Evolutionary conservation across 1,284 basidiomycete species (phyloP).

Genomic region (Rhodotorula sp.): DNA sequence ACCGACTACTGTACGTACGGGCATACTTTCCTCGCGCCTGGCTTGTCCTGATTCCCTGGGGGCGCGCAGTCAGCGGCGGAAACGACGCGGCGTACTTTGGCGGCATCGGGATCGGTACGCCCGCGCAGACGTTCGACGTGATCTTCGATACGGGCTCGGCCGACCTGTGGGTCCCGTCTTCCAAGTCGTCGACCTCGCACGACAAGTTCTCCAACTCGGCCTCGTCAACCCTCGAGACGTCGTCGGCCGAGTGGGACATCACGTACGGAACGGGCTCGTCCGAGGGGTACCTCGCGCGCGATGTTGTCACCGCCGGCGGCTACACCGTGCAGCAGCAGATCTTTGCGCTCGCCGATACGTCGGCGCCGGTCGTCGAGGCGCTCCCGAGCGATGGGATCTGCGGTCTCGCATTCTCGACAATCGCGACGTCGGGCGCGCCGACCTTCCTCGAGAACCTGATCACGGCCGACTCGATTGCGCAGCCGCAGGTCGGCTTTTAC

Average conservation of each 20-base stretch:
- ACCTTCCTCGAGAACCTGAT: conserved; percentile 42
- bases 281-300: conserved; percentile 35
- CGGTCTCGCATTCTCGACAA: conserved; percentile 40
- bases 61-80: conserved; percentile 30
- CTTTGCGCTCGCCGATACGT: conserved; percentile 38
- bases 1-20: conserved; percentile 39
- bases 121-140: conserved; percentile 28
- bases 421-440: conserved; percentile 40
- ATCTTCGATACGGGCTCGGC: conserved; percentile 39
- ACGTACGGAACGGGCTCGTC: conserved; percentile 32
- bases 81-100: conserved; percentile 41
- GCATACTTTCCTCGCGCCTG: background rate
- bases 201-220: conserved; percentile 16
- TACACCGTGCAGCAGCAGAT: conserved; percentile 29
- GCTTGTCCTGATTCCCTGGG: background rate
- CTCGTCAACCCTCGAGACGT: conserved; percentile 28
- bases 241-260: conserved; percentile 38
- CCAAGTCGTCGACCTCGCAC: conserved; percentile 30
- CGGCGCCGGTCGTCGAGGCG: conserved; percentile 29
- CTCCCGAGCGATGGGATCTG: conserved; percentile 31
- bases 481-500: conserved; percentile 29
- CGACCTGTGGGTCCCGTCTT: conserved; percentile 36
- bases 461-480: conserved; percentile 20
- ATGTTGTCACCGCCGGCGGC: conserved; percentile 33
- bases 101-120: conserved; percentile 30